Conservation (phyloP, 2,329 filamentous ascomycete species). For the Tolypocladium sp. region DNA sequence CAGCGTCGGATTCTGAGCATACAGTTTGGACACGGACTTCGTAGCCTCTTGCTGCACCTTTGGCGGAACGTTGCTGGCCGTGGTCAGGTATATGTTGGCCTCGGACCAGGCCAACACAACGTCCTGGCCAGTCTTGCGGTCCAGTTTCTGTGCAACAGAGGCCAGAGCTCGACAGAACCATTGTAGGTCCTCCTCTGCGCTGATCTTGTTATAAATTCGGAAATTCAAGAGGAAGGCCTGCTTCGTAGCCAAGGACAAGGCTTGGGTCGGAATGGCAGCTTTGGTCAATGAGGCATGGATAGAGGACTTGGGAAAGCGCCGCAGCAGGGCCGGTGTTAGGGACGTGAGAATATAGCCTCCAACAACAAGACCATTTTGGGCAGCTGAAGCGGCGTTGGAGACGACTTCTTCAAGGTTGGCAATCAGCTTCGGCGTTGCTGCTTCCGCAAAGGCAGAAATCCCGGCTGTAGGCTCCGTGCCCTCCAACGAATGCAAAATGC, state of each 20-base stretch:
- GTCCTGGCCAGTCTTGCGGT: conserved; percentile 34
- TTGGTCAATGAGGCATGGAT: conserved; percentile 40
- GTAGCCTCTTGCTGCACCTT: conserved; percentile 55
- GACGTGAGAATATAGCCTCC: conserved; percentile 67
- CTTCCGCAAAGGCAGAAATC: conserved; percentile 41
- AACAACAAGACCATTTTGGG: conserved; percentile 74
- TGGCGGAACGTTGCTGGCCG: conserved; percentile 51
- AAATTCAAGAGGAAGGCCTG: conserved; percentile 80
- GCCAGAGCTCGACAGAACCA: conserved; percentile 69
- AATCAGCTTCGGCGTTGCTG: conserved; percentile 44
- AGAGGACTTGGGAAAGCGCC: conserved; percentile 44
- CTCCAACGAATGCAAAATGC: conserved; percentile 53
- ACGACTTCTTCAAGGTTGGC: conserved; percentile 70
- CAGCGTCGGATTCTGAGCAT: conserved; percentile 46
- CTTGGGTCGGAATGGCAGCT: conserved; percentile 53
- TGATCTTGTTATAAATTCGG: conserved; percentile 75
- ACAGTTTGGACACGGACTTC: conserved; percentile 53
- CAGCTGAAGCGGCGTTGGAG: conserved; percentile 67
- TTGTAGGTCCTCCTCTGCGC: conserved; percentile 61
- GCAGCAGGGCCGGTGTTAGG: conserved; percentile 46
- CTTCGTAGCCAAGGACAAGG: conserved; percentile 64
- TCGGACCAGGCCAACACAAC: conserved; percentile 71
- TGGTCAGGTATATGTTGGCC: conserved; percentile 70
- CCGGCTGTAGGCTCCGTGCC: conserved; percentile 36
- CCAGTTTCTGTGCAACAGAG: conserved; percentile 47